phyloP scores from a whole-genome alignment of 140 eudicot species.

The Oenanthe javanica region DNA sequence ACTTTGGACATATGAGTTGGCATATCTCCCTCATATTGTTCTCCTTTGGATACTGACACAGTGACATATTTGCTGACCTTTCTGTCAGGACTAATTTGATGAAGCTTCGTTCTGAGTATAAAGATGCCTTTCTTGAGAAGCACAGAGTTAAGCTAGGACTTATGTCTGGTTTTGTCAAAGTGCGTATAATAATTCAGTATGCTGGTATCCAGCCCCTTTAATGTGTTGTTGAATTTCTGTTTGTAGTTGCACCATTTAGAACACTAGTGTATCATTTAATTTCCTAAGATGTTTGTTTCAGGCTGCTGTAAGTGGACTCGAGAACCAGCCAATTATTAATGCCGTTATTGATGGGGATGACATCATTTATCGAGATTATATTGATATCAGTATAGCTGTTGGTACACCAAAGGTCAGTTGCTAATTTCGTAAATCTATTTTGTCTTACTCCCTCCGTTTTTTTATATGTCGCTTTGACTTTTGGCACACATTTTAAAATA shows the following conservation, averaged over 20 bases:
- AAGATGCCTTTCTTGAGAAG: constrained; percentile 64
- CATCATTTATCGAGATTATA: constrained; percentile 63
- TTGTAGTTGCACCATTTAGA: not conserved
- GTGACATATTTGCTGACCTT: not conserved
- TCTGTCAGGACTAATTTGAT: constrained; percentile 53
- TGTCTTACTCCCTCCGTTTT: not conserved
- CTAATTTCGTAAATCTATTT: not conserved
- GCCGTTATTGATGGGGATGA: constrained; percentile 84
- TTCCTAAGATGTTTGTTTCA: constrained; percentile 10
- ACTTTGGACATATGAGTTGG: not conserved
- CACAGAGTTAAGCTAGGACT: constrained; percentile 73
- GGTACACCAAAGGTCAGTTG: constrained; percentile 55
- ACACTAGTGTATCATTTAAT: not conserved
- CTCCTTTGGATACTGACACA: not conserved
- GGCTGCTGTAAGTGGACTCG: constrained; percentile 76
- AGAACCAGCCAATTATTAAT: constrained; percentile 61
- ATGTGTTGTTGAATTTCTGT: not conserved
- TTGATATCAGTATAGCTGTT: constrained; percentile 69
- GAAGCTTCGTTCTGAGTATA: constrained; percentile 72
- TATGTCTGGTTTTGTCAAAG: constrained; percentile 79
- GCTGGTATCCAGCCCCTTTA: not conserved
- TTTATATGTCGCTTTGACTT: no score
- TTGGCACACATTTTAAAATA: no score
- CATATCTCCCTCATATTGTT: not conserved
- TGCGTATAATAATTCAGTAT: constrained; percentile 14